Base-by-base conservation (phyloP, 345 rosid genomes). In the Sonneratia caseolaris region DNA sequence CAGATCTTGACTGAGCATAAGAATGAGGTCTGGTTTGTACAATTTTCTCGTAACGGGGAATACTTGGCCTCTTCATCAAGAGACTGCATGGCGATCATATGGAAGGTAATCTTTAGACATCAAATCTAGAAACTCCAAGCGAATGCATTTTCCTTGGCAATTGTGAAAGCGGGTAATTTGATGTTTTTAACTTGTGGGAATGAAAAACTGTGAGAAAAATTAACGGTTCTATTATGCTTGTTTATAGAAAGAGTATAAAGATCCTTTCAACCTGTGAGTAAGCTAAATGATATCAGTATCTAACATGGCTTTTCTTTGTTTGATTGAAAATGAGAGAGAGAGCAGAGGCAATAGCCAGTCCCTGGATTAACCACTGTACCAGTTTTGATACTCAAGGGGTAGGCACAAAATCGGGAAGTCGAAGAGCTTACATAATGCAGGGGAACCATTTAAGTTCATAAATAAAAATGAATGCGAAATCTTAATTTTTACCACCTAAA, bases 1-100 rank as follows among this genome's bases (percentile, higher is more conserved):
- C 87, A 93, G 97, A 82, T 89, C 75, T 83, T 93, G 86, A 81
- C 84, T 64, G 91, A 83, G 35, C 96, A 94, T 79, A 84, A 83
- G 69, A 85, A 94, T 83, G 96, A 91, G 82, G 98, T 94, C 56
- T 91, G 96, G 96, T 91, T 89, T 74, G 90, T 94, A 47, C 97
- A 94, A 72, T 94, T 94, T 77, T 94, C 97, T 37, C 84, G 85
- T 68, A 83, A 75, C 65, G 97, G 97, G 59, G 83, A 91, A 75
- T 88, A 85, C 82, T 77, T 94, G 74, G 97, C 97, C 48, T 91
- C 96, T 74, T 89, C 97, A 40, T 91, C 97, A 68, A 83, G 96
- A 69, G 98, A 94, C 80, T 89, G 95, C 79, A 89, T 88, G 68
- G 91, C 98, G 79, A 88, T 91, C 64, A 89, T 89, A 81, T 94